Conservation (phyloP, 495 filamentous ascomycete genomes). For the Podospora pseudocomata region DNA sequence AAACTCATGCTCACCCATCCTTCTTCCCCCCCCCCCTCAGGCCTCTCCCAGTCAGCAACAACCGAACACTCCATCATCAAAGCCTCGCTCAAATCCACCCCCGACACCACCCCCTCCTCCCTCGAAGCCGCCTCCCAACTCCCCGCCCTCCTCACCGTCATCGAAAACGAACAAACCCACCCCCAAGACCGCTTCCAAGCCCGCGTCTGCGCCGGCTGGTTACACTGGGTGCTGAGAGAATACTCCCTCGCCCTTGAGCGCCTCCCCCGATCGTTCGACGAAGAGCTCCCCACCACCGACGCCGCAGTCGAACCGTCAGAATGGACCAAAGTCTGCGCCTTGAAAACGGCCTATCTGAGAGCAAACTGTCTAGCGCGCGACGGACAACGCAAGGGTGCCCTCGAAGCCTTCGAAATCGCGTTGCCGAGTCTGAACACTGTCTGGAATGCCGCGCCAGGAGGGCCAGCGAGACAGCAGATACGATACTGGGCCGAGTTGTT, state of each 20-base stretch:
- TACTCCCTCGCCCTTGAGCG: constrained; percentile 56
- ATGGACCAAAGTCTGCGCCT: constrained; percentile 76
- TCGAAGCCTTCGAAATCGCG: constrained; percentile 60
- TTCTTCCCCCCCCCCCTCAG: constrained; percentile 38
- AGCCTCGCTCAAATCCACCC: constrained; percentile 46
- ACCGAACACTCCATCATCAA: constrained; percentile 61
- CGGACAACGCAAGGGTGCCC: constrained; percentile 52
- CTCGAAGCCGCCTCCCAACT: constrained; percentile 51
- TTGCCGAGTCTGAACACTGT: constrained; percentile 54
- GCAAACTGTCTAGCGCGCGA: constrained; percentile 63
- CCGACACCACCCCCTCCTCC: constrained; percentile 31
- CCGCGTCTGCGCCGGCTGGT: constrained; percentile 74
- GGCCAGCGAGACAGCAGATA: constrained; percentile 54
- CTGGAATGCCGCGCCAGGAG: constrained; percentile 28
- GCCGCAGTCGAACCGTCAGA: constrained; percentile 51
- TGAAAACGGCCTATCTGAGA: constrained; percentile 73
- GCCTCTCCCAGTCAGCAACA: constrained; percentile 70
- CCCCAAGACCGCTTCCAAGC: constrained; percentile 75
- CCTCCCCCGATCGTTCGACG: constrained; percentile 60
- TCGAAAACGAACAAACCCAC: constrained; percentile 56
- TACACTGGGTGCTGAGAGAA: constrained; percentile 72
- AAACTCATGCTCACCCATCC: neutral
- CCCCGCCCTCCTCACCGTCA: constrained; percentile 61
- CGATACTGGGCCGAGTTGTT: constrained; percentile 75
- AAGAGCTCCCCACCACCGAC: constrained; percentile 41